Evolutionary conservation across 495 filamentous ascomycete genomes (phyloP).

Genomic region (Penicillium turbatum): DNA sequence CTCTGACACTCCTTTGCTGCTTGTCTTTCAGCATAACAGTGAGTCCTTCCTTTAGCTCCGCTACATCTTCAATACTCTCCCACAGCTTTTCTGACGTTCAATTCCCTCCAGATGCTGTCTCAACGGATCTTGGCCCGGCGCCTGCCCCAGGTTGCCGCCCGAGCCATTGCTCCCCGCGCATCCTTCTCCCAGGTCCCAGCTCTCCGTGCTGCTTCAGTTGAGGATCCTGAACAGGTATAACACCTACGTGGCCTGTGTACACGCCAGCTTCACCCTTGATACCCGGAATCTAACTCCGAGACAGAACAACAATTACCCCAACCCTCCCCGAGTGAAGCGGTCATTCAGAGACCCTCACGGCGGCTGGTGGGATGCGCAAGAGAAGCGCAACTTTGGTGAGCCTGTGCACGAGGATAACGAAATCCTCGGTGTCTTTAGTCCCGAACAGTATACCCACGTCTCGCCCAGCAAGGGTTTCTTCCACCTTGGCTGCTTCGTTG

Average conservation of each 20-base stretch:
- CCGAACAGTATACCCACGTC: conserved; percentile 85
- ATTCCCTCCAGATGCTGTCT: conserved; percentile 57
- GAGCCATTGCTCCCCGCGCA: conserved; percentile 51
- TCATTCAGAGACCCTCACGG: conserved; percentile 87
- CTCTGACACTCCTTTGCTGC: conserved; percentile 25
- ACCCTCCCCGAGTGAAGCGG: conserved; percentile 78
- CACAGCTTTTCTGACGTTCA: conserved; percentile 12
- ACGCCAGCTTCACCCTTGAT: conserved; percentile 1
- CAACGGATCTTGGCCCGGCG: conserved; percentile 53
- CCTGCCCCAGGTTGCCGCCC: conserved; percentile 42
- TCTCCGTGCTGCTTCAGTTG: conserved; percentile 54
- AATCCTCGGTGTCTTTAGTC: conserved; percentile 83
- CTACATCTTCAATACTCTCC: not conserved
- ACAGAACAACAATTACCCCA: conserved; percentile 90
- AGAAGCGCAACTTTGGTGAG: conserved; percentile 92
- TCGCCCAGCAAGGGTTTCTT: conserved; percentile 64
- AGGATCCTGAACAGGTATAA: conserved; percentile 75
- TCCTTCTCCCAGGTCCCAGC: conserved; percentile 48
- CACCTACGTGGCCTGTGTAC: not conserved
- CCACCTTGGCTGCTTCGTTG: conserved; percentile 72
- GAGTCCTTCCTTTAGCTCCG: conserved; percentile 9
- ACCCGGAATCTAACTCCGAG: conserved; percentile 9
- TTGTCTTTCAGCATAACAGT: conserved; percentile 31
- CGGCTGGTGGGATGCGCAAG: conserved; percentile 97
- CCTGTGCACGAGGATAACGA: conserved; percentile 97